Percentiles rank a stretch among this genome's conserved stretches.
These are phyloP conservation scores for Ophioceras dolichostomum DNA, from an alignment of 2,329 filamentous ascomycete species.

Conservation along the genomic window DNA sequence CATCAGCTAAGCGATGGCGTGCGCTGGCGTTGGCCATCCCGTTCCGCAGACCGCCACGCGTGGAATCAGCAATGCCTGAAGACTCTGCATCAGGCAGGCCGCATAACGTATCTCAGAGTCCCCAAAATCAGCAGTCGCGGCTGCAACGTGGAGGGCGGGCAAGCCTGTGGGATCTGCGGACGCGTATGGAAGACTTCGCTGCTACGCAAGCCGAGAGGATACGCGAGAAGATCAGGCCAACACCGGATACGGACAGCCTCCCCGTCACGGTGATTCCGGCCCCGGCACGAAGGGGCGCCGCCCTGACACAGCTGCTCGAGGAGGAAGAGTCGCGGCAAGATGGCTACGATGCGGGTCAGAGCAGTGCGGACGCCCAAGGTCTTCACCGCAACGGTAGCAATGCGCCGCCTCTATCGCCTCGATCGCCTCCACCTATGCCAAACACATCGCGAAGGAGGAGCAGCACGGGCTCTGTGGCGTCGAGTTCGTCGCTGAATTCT, in stretches of 20 bases:
- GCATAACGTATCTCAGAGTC: too few relatives aligned
- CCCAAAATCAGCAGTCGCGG: slow-evolving; percentile 2
- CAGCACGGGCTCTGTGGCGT: slow-evolving; percentile 4
- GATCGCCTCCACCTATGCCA: neutral
- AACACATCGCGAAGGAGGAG: slow-evolving; percentile 5
- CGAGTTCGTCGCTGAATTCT: too few relatives aligned
- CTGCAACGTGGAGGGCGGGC: slow-evolving; percentile 5
- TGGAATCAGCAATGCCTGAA: too few relatives aligned
- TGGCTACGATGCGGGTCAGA: neutral
- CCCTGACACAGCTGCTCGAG: slow-evolving; percentile 42
- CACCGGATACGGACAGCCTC: slow-evolving; percentile 39
- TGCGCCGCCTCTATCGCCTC: neutral
- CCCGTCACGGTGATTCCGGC: slow-evolving; percentile 50
- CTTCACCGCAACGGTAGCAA: neutral
- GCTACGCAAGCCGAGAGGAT: slow-evolving; percentile 47
- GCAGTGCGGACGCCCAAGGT: neutral
- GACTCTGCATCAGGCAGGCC: too few relatives aligned
- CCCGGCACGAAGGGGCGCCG: slow-evolving; percentile 43
- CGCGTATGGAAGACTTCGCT: slow-evolving; percentile 48
- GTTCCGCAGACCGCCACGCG: slow-evolving; percentile 10
- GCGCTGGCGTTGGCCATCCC: slow-evolving; percentile 18
- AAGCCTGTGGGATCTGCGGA: slow-evolving; percentile 41
- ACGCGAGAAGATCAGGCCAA: slow-evolving; percentile 41
- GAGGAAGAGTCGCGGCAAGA: slow-evolving; percentile 27
- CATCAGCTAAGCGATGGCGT: slow-evolving; percentile 14